Evolutionary conservation across 371 early-diverging fungal genomes (phyloP), one percentile per base, ranked within the genome.

Genomic region (Mortierella sp.): DNA sequence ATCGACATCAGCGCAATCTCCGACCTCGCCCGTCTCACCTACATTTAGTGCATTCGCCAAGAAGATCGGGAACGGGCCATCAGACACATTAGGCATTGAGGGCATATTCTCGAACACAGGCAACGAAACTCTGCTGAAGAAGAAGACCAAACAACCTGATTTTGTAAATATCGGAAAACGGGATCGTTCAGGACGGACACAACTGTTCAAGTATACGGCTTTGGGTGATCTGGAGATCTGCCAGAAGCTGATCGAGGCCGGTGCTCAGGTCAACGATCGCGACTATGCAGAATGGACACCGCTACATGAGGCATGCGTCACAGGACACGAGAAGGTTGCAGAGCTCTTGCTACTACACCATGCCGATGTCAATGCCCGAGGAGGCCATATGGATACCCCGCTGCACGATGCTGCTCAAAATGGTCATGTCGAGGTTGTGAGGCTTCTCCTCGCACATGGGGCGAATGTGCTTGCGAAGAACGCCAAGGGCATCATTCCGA

Each of bases 361-460:
- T 9, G 87, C 87, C 1, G 86, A 89, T 55, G 82, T 92, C 43
- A 87, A 91, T 63, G 85, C 83, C 0, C 67, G 81, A 44, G 90
- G 89, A 27, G 79, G 81, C 39, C 89, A 90, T 50, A 83, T 87
- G 44, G 89, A 89, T 47, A 92, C 94, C 9, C 89, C 96, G 15
- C 59, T 95, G 30, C 95, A 94, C 79, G 94, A 93, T 79, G 94
- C 94, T 11, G 84, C 89, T 26, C 80, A 89, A 34, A 89, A 90
- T 64, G 92, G 90, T 0, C 85, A 87, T 43, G 60, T 81, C 9
- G 86, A 87, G 23, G 81, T 83, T 56, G 89, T 90, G 5, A 78
- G 85, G 51, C 55, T 87, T 11, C 71, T 95, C 26, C 64, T 90
- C 3, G 75, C 85, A 23, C 64, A 81, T 17, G 91, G 89, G 8